These are phyloP conservation scores for Cystofilobasidium capitatum DNA, from an alignment of 768 basidiomycete genomes.

Conservation along the genomic window DNA sequence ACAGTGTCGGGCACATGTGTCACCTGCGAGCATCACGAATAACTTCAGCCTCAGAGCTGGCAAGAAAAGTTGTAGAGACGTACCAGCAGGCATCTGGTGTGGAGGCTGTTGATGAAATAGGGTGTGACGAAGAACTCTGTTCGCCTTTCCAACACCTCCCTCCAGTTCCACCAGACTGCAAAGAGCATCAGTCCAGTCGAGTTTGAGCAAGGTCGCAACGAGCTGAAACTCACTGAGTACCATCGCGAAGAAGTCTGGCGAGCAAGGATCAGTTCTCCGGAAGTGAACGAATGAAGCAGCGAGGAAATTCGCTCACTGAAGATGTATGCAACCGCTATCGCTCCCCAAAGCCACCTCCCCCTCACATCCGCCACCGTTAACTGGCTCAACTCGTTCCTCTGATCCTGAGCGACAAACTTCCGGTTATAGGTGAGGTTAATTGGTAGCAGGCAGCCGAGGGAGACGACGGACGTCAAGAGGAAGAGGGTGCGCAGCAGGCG, in stretches of 20 bases:
- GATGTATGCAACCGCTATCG: not conserved
- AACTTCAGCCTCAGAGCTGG: too few species aligned
- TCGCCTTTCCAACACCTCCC: not conserved
- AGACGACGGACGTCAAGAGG: not conserved
- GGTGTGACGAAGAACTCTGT: slow-evolving; percentile 4
- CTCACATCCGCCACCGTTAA: not conserved
- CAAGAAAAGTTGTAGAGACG: not conserved
- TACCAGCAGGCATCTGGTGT: slow-evolving; percentile 6
- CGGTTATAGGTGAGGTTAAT: slow-evolving; percentile 9
- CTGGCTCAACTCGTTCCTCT: not conserved
- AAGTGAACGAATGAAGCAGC: not conserved
- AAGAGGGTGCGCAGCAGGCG: slow-evolving; percentile 8
- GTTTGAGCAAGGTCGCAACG: too few species aligned
- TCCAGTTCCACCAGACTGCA: slow-evolving; percentile 10
- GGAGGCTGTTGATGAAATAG: not conserved
- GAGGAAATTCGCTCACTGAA: slow-evolving; percentile 14
- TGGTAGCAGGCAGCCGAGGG: not conserved
- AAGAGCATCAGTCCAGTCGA: too few species aligned
- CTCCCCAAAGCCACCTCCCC: not conserved
- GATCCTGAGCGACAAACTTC: not conserved
- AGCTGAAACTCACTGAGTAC: too few species aligned
- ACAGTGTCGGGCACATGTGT: not conserved
- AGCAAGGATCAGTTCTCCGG: not conserved
- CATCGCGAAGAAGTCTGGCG: slow-evolving; percentile 4
- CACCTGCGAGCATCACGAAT: not conserved